Evolutionary conservation across 345 rosid genomes (phyloP).

Genomic region (Rhizophora apiculata): DNA sequence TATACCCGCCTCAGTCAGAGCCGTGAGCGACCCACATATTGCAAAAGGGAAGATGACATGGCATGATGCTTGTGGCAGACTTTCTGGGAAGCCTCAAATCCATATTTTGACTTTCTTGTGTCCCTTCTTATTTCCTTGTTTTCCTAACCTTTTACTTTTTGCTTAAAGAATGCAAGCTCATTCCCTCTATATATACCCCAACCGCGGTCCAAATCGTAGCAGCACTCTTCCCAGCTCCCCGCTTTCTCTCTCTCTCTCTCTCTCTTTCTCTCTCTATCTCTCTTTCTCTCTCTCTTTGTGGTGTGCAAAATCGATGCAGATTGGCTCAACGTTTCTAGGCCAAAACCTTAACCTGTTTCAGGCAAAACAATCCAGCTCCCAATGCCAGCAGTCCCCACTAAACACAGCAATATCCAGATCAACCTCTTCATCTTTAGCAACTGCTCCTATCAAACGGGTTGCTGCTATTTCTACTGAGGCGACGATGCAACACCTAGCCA

Average conservation of each 20-base stretch:
- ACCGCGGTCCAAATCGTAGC: neutral
- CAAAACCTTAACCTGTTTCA: slow-evolving; percentile 39
- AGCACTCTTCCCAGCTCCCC: neutral
- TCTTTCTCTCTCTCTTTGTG: neutral
- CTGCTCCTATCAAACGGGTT: slow-evolving; percentile 1
- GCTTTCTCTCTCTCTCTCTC: too few species aligned
- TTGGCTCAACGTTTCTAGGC: slow-evolving; percentile 43
- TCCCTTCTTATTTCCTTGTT: too few species aligned
- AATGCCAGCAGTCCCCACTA: slow-evolving; percentile 45
- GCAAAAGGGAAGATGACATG: too few species aligned
- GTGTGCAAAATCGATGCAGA: slow-evolving; percentile 38
- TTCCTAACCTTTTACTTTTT: too few species aligned
- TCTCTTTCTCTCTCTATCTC: neutral
- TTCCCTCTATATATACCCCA: slow-evolving; percentile 11
- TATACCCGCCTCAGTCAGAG: too few species aligned
- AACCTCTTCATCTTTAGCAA: neutral
- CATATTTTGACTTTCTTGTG: too few species aligned
- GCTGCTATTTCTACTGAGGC: slow-evolving; percentile 20
- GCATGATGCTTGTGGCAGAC: too few species aligned
- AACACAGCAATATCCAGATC: slow-evolving; percentile 27
- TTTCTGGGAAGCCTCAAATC: too few species aligned
- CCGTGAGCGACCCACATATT: too few species aligned
- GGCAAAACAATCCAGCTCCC: slow-evolving; percentile 46
- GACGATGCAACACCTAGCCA: slow-evolving; percentile 46
- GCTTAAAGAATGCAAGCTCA: too few species aligned